Percentiles rank a stretch among this genome's conserved stretches.
Evolutionary conservation across 495 filamentous ascomycete species (phyloP).

Genomic region (Aspergillus carlsbadensis): DNA sequence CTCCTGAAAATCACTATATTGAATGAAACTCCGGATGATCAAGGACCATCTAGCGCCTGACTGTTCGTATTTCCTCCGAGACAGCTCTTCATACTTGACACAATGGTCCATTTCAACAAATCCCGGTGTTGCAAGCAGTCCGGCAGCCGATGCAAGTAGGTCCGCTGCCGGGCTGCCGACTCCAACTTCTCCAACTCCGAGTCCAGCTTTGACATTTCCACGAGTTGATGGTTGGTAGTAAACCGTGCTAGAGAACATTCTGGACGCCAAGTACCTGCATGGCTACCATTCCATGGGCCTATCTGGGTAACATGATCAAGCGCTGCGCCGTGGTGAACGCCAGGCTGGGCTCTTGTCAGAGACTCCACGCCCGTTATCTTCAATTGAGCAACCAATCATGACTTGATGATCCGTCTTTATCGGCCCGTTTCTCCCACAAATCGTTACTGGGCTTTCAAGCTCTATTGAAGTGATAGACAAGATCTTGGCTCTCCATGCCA

Average conservation of each 20-base stretch:
- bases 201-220: neutral
- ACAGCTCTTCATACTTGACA: too few species aligned
- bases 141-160: too few species aligned
- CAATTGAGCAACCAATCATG: slow-evolving; percentile 9
- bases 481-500: slow-evolving; percentile 3
- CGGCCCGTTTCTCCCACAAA: slow-evolving; percentile 15
- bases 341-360: neutral
- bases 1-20: neutral
- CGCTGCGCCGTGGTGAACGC: neutral
- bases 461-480: slow-evolving; percentile 4
- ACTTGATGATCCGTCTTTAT: slow-evolving; percentile 5
- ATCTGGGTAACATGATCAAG: neutral
- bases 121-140: too few species aligned
- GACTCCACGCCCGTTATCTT: slow-evolving; percentile 12
- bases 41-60: neutral
- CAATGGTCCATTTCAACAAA: too few species aligned
- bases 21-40: neutral
- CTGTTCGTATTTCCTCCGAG: too few species aligned
- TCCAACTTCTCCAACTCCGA: neutral
- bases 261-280: slow-evolving; percentile 3
- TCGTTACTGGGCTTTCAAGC: slow-evolving; percentile 6
- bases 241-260: neutral
- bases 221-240: neutral
- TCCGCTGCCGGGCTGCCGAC: neutral
- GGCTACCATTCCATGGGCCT: neutral